Evolutionary conservation across 2,329 filamentous ascomycete genomes (phyloP), one percentile per base, ranked within the genome.

Genomic region (Claviceps sp.): DNA sequence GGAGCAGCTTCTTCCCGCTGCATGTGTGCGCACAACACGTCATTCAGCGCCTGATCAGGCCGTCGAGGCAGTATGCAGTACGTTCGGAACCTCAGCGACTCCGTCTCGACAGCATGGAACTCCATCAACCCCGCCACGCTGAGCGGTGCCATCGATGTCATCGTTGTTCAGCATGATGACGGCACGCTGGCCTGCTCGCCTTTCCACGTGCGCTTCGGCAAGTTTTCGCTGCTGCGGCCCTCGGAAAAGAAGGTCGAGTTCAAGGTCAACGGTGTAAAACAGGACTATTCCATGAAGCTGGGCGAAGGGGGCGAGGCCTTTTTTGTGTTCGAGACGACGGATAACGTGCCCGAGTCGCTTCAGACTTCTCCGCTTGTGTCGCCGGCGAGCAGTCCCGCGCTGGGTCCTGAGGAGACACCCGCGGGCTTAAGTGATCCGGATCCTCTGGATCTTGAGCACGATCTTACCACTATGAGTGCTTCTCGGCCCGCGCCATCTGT

Each of bases 161-260:
- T 98, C 59, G 91, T 98, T 51, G 89, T 98, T 53, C 89, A 98
- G 69, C 89, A 94, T 60, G 88, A 91, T 65, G 93, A 98, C 76
- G 93, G 88, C 72, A 76, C 73, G 42, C 77, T 97, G 53, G 83
- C 85, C 58, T 98, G 93, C 71, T 97, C 91, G 29, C 93, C 93
- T 48, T 98, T 98, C 69, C 93, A 98, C 68, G 93, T 98, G 58
- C 89, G 93, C 61, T 98, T 98, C 68, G 93, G 93, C 68, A 98
- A 98, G 72, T 97, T 97, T 73, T 95, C 91, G 54, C 77, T 98
- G 40, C 73, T 98, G 62, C 86, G 93, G 22, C 93, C 93, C 0
- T 96, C 84, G 54, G 93, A 98, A 70, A 98, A 98, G 72, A 98
- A 97, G 79, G 93, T 98, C 62, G 90, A 97, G 70, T 98, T 98